These are phyloP conservation scores for Raddia guianensis DNA, from an alignment of 176 grass and related monocot genomes.

Conservation along the genomic window DNA sequence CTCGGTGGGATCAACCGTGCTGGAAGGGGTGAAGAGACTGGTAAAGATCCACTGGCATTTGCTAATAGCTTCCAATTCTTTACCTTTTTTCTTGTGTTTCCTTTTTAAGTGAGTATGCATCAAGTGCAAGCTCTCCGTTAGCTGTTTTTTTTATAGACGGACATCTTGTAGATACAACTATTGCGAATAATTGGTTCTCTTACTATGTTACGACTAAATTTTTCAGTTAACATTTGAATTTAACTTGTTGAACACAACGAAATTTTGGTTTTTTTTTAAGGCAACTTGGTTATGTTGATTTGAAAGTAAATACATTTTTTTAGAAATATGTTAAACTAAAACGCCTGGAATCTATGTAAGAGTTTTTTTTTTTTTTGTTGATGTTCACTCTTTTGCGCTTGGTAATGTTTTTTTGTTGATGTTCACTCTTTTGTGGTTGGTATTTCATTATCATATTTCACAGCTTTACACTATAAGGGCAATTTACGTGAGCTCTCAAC, in stretches of 20 bases:
- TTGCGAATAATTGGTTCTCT: neutral
- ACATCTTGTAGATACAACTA: no score
- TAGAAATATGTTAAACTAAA: neutral
- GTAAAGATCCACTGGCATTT: conserved; percentile 39
- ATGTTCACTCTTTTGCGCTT: neutral
- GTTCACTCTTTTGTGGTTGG: neutral
- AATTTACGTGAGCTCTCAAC: neutral
- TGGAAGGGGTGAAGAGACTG: conserved; percentile 69
- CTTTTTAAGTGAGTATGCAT: neutral
- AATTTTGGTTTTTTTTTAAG: neutral
- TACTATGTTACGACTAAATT: neutral
- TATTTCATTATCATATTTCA: conserved; percentile 16
- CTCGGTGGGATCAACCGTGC: conserved; percentile 94
- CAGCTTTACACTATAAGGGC: neutral
- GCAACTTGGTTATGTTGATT: neutral
- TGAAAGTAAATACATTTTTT: conserved; percentile 3
- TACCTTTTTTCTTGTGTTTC: neutral
- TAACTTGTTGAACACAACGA: neutral
- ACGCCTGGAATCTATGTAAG: neutral
- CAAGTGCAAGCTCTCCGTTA: neutral
- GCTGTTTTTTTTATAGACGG: no score
- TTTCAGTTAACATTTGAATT: neutral
- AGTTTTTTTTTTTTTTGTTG: neutral
- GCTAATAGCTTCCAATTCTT: neutral
- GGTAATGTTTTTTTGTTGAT: neutral